phyloP scores from a whole-genome alignment of 129 eudicot genomes.

The Pseudognaphalium luteoalbum region DNA sequence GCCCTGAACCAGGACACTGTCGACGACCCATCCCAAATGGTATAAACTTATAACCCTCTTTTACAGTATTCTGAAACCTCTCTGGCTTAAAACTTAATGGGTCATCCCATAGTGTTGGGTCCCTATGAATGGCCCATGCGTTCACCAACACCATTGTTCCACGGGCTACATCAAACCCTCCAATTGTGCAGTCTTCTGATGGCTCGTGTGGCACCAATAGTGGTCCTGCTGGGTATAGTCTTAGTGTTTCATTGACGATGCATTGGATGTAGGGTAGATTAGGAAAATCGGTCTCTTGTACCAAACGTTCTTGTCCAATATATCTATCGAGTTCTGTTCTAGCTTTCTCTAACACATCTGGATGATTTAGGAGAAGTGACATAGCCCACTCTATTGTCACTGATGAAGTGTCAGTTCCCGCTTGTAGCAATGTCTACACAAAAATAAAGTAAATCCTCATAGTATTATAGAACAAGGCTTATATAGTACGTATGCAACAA shows the following conservation, averaged over 20 bases:
- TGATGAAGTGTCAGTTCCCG: slow-evolving; percentile 49
- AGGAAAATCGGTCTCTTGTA: slow-evolving; percentile 43
- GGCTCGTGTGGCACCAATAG: slow-evolving; percentile 41
- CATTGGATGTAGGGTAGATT: slow-evolving; percentile 39
- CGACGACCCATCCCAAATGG: slow-evolving; percentile 48
- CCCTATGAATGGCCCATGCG: slow-evolving; percentile 50
- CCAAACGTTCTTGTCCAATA: slow-evolving; percentile 31
- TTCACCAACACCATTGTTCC: slow-evolving; percentile 46
- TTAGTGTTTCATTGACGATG: slow-evolving; percentile 34
- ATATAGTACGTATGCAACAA: no score
- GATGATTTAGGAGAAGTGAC: slow-evolving; percentile 49
- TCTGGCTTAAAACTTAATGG: slow-evolving; percentile 39
- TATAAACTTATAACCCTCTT: slow-evolving; percentile 30
- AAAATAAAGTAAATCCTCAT: background rate
- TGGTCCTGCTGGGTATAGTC: slow-evolving; percentile 40
- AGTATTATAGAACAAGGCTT: no score
- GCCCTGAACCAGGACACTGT: slow-evolving; percentile 39
- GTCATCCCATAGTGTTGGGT: slow-evolving; percentile 38
- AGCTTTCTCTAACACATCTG: slow-evolving; percentile 31
- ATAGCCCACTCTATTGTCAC: slow-evolving; percentile 48
- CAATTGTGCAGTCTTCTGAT: slow-evolving; percentile 41
- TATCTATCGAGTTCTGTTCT: slow-evolving; percentile 40
- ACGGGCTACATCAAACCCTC: slow-evolving; percentile 40
- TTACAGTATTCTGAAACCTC: slow-evolving; percentile 31
- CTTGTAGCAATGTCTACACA: slow-evolving; percentile 36